phyloP scores from a whole-genome alignment of 169 alveolate genomes.

The Eimeria zaria region DNA sequence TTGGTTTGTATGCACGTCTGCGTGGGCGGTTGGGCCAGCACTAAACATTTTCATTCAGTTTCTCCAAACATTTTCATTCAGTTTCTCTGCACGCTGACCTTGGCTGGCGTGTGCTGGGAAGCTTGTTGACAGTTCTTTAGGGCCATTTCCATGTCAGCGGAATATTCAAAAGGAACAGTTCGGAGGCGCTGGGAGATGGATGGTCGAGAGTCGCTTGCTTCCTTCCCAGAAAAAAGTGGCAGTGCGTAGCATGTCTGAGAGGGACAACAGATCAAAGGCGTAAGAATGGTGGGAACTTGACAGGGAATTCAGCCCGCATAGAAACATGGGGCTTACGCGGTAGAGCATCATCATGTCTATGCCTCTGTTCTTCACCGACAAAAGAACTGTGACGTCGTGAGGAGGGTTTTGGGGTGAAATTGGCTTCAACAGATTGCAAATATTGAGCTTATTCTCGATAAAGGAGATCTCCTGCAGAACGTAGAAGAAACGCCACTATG shows the following conservation, averaged over 20 bases:
- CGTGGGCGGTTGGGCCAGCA: neutral
- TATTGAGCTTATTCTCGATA: conserved; percentile 58
- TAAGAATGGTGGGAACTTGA: neutral
- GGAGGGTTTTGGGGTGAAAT: conserved; percentile 13
- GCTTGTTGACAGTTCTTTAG: conserved; percentile 33
- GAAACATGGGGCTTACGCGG: conserved; percentile 35
- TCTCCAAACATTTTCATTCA: no score
- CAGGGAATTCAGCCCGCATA: neutral
- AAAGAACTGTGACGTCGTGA: conserved; percentile 50
- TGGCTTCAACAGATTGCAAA: conserved; percentile 72
- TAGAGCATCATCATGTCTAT: conserved; percentile 74
- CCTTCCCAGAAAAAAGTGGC: conserved; percentile 63
- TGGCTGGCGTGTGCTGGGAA: conserved; percentile 14
- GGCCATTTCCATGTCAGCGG: conserved; percentile 59
- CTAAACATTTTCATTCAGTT: no score
- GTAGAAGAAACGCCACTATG: neutral
- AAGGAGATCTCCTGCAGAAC: conserved; percentile 61
- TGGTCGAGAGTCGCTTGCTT: conserved; percentile 14
- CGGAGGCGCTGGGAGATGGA: conserved; percentile 63
- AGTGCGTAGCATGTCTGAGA: conserved; percentile 72
- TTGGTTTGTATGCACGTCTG: neutral
- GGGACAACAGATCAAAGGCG: neutral
- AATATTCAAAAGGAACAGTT: conserved; percentile 28
- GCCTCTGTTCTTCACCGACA: conserved; percentile 74
- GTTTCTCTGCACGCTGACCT: neutral